Percentiles rank a stretch among this genome's conserved stretches.
These are phyloP conservation scores for Starmera stellimalicola DNA, from an alignment of 1,139 yeast genomes.

Conservation along the genomic window DNA sequence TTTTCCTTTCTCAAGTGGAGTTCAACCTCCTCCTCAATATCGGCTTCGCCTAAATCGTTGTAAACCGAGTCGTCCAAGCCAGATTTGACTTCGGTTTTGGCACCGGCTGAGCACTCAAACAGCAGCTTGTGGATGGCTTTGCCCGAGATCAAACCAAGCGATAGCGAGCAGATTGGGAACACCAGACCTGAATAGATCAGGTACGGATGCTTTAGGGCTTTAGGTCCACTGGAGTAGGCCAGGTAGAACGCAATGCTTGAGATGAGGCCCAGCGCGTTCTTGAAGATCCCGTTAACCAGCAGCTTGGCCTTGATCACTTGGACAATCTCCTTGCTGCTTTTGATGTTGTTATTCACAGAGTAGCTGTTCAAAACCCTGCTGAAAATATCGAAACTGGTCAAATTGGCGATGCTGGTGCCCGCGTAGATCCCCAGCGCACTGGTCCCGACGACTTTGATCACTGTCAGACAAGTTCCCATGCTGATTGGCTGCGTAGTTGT, in stretches of 20 bases:
- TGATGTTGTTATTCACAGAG: slow-evolving; percentile 1
- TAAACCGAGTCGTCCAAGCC: slow-evolving; percentile 19
- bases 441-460: slow-evolving; percentile 48
- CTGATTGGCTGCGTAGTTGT: too few relatives aligned
- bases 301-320: slow-evolving; percentile 12
- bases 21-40: slow-evolving; percentile 14
- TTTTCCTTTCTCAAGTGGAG: slow-evolving; percentile 13
- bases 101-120: neutral
- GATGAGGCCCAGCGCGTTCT: slow-evolving; percentile 18
- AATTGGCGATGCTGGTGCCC: slow-evolving; percentile 75
- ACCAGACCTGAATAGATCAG: slow-evolving; percentile 24
- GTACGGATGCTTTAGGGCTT: slow-evolving; percentile 24
- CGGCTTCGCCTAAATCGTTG: slow-evolving; percentile 16
- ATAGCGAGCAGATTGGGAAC: slow-evolving; percentile 18
- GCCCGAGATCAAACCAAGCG: slow-evolving; percentile 8
- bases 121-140: slow-evolving; percentile 7
- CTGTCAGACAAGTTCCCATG: slow-evolving; percentile 21
- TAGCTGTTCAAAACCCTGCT: slow-evolving; percentile 12
- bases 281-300: slow-evolving; percentile 15
- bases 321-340: too few relatives aligned
- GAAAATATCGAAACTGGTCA: slow-evolving; percentile 24
- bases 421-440: slow-evolving; percentile 90
- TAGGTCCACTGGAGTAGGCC: slow-evolving; percentile 23
- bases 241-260: slow-evolving; percentile 22
- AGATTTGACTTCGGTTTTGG: slow-evolving; percentile 5